phyloP scores from a whole-genome alignment of 305 asterid species.

The Rubia tinctorum region DNA sequence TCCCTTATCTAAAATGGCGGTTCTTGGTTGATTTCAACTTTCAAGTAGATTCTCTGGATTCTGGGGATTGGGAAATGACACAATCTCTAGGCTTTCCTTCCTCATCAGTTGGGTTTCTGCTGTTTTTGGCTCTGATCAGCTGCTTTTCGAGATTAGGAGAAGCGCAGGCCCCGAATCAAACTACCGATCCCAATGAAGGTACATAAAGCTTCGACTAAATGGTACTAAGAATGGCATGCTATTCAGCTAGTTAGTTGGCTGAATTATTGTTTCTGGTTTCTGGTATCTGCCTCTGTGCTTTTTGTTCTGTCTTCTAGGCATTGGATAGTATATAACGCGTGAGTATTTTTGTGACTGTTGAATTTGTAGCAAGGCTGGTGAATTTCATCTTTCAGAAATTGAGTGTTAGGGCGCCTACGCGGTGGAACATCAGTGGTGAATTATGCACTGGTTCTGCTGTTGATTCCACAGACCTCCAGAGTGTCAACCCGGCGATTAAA shows the following conservation, averaged over 20 bases:
- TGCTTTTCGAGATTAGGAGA: not conserved
- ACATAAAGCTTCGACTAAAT: not conserved
- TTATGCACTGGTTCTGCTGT: slow-evolving; percentile 60
- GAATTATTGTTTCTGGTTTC: not conserved
- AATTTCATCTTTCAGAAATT: slow-evolving; percentile 50
- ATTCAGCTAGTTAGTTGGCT: not conserved
- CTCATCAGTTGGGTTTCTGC: not conserved
- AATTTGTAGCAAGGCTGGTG: slow-evolving; percentile 23
- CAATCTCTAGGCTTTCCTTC: not conserved
- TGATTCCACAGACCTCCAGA: slow-evolving; percentile 32
- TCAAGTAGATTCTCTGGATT: not conserved
- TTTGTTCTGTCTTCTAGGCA: not conserved
- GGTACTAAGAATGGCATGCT: not conserved
- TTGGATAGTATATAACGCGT: not conserved
- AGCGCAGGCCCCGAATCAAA: not conserved
- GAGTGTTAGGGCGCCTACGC: slow-evolving; percentile 34
- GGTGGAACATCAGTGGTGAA: slow-evolving; percentile 70
- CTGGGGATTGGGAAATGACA: not conserved
- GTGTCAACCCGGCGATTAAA: slow-evolving; percentile 59
- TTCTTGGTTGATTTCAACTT: not conserved
- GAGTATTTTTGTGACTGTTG: not conserved
- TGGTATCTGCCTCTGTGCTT: not conserved
- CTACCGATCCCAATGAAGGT: slow-evolving; percentile 9
- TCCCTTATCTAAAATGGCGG: not conserved
- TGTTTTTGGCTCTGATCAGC: not conserved